Base-by-base conservation (phyloP, 306 rosid species). In the Vigna angularis region DNA sequence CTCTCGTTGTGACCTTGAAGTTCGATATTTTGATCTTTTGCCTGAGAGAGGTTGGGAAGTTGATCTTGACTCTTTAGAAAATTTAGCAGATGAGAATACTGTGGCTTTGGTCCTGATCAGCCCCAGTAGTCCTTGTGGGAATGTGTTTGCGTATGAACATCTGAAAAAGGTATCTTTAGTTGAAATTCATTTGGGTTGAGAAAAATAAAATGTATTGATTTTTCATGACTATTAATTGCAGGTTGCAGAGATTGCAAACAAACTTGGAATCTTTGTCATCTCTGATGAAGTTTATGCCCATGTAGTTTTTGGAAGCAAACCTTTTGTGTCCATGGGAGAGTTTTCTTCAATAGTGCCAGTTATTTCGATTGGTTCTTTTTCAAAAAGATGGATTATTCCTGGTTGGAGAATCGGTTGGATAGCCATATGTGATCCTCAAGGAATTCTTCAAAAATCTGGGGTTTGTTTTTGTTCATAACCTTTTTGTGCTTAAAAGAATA, bases 351-450 rank as follows among this genome's bases (percentile, higher is more conserved):
- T 62, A 40, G 89, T 79, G 17, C 93, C 88, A 9, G 89, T 89
- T 36, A 32, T 89, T 7, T 81, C 86, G 2, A 82, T 87, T 36
- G 89, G 93, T 4, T 89, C 93, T 58, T 28, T 85, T 7, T 76
- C 86, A 13, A 89, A 85, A 78, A 65, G 85, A 73, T 89, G 93
- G 90, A 17, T 85, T 38, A 81, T 87, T 81, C 90, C 90, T 63
- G 93, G 93, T 49, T 87, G 88, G 93, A 81, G 86, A 70, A 55
- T 89, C 36, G 91, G 93, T 8, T 89, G 88, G 91, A 76, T 89
- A 13, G 88, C 76, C 75, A 70, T 74, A 66, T 72, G 61, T 63
- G 93, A 89, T 73, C 85, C 88, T 2, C 16, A 10, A 20, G 86
- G 80, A 66, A 59, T 83, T 57, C 73, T 89, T 36, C 70, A 73